A percentile compares a stretch with the other conserved stretches of the same genome.
phyloP scores from a whole-genome alignment of 108 stramenopile genomes.

The Schizochytrium sp. region DNA sequence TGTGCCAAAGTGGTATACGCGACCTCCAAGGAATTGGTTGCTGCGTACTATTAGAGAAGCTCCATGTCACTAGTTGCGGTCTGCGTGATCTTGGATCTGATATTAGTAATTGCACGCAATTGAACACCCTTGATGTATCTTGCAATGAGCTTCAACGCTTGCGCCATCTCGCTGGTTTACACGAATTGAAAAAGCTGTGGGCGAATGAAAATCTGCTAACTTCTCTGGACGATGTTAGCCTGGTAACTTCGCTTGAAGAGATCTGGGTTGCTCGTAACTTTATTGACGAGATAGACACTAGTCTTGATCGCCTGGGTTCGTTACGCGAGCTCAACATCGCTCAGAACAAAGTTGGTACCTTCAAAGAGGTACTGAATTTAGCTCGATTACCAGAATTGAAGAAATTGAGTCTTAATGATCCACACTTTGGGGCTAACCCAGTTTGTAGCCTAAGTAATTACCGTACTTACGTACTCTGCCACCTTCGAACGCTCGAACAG shows the following conservation, averaged over 20 bases:
- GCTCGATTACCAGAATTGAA: conserved; percentile 62
- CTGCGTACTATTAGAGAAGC: conserved; percentile 13
- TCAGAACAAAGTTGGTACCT: conserved; percentile 71
- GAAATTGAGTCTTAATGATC: conserved; percentile 62
- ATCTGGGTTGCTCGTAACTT: conserved; percentile 70
- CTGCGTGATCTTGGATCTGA: not conserved
- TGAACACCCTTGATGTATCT: conserved; percentile 53
- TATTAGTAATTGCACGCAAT: not conserved
- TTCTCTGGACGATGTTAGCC: conserved; percentile 54
- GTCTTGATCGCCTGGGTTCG: not conserved
- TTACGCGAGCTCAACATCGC: conserved; percentile 69
- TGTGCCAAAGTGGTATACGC: conserved; percentile 27
- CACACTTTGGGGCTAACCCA: conserved; percentile 74
- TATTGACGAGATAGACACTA: conserved; percentile 10
- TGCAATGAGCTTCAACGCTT: conserved; percentile 62
- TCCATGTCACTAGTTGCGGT: conserved; percentile 57
- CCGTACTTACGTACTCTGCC: conserved; percentile 72
- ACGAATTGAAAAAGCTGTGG: conserved; percentile 66
- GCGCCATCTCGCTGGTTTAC: conserved; percentile 56
- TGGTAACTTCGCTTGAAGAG: conserved; percentile 61
- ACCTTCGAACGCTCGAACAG: conserved; percentile 62
- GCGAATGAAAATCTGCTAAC: conserved; percentile 68
- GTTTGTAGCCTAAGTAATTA: conserved; percentile 74
- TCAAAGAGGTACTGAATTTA: conserved; percentile 72
- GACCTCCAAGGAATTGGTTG: conserved; percentile 4